Percentiles rank a stretch among this genome's conserved stretches.
Conservation (phyloP, 805 yeast genomes). For the Myxozyma neglecta region DNA sequence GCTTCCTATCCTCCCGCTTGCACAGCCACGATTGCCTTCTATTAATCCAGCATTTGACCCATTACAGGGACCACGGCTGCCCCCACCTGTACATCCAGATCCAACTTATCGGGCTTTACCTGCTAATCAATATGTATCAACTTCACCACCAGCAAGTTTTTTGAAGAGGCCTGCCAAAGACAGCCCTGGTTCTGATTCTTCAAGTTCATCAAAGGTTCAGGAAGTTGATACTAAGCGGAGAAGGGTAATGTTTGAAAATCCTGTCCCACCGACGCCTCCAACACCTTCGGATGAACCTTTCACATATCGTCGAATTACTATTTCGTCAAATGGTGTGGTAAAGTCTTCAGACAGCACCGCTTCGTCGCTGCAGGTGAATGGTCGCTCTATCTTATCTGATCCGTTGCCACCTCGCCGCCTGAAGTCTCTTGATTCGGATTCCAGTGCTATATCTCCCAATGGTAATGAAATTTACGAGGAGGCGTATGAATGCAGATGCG, state of each 20-base stretch:
- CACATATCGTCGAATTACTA: neutral
- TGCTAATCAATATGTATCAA: constrained; percentile 1
- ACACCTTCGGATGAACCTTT: constrained; percentile 5
- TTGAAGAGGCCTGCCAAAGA: neutral
- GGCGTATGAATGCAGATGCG: constrained; percentile 21
- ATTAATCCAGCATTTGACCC: neutral
- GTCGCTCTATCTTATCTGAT: constrained; percentile 16
- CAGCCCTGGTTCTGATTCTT: neutral
- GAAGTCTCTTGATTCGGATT: neutral
- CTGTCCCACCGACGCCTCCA: constrained; percentile 1
- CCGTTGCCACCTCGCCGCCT: constrained; percentile 2
- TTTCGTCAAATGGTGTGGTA: neutral
- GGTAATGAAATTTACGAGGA: constrained; percentile 1
- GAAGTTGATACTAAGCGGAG: constrained; percentile 7
- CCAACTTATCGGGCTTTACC: neutral
- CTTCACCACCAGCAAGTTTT: neutral
- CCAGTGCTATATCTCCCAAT: neutral
- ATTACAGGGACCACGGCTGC: neutral
- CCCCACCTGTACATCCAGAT: neutral
- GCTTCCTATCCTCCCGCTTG: neutral
- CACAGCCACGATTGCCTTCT: neutral
- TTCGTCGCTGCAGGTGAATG: constrained; percentile 7
- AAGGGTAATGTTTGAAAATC: constrained; percentile 10
- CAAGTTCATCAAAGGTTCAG: neutral
- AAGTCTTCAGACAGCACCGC: neutral